Conservation (phyloP, 768 basidiomycete genomes). For the Clathrus columnatus region DNA sequence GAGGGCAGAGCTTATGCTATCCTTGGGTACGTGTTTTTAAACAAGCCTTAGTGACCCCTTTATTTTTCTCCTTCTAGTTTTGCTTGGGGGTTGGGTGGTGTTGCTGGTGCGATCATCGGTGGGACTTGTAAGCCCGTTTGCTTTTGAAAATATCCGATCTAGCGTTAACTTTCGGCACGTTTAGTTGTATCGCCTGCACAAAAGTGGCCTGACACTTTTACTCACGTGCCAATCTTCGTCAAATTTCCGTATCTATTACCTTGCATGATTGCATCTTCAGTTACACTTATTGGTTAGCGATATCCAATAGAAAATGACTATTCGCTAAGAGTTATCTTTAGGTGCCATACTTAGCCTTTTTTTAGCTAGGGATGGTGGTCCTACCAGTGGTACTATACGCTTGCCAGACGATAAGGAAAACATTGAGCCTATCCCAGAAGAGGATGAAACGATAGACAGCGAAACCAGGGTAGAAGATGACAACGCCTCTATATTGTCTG, state of each 20-base stretch:
- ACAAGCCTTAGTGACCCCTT: neutral
- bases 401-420: constrained; percentile 67
- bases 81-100: constrained; percentile 96
- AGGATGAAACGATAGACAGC: constrained; percentile 27
- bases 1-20: constrained; percentile 94
- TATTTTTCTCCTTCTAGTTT: constrained; percentile 42
- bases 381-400: constrained; percentile 75
- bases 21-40: constrained; percentile 47
- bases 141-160: neutral
- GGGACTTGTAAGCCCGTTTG: constrained; percentile 54
- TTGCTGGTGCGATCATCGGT: constrained; percentile 79
- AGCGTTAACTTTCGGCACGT: constrained; percentile 6
- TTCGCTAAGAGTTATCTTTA: constrained; percentile 21
- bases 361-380: constrained; percentile 85
- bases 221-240: constrained; percentile 54
- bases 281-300: constrained; percentile 60
- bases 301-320: neutral
- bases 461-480: constrained; percentile 45
- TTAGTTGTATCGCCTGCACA: constrained; percentile 73
- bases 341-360: constrained; percentile 86
- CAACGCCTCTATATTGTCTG: constrained; percentile 43
- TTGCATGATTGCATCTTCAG: constrained; percentile 62
- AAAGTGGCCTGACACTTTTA: constrained; percentile 80
- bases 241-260: constrained; percentile 89
- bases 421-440: constrained; percentile 9